These are phyloP conservation scores for Blastocystis sp. DNA, from an alignment of 352 stramenopile genomes.

Conservation along the genomic window DNA sequence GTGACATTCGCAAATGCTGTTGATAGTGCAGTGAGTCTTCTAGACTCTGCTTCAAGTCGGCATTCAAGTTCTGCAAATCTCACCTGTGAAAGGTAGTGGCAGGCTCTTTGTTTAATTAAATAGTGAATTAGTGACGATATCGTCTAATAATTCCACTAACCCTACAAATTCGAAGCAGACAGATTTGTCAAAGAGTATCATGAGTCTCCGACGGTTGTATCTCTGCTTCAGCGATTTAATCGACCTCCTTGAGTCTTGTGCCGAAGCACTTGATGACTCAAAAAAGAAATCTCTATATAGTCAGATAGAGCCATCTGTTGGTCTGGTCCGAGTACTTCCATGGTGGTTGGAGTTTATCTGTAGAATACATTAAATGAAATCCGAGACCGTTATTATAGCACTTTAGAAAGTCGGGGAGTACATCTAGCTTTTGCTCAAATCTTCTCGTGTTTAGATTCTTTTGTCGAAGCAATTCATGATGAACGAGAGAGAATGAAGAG, in stretches of 20 bases:
- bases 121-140: not conserved
- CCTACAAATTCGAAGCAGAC: not conserved
- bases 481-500: not conserved
- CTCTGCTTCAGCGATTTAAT: slow-evolving; percentile 36
- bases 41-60: not conserved
- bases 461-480: not conserved
- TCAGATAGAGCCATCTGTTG: slow-evolving; percentile 43
- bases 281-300: slow-evolving; percentile 28
- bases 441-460: not conserved
- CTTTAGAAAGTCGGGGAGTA: not conserved
- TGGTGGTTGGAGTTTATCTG: not conserved
- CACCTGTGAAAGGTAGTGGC: not conserved
- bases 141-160: not conserved
- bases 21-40: slow-evolving; percentile 46
- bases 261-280: not conserved
- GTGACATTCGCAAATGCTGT: slow-evolving; percentile 3
- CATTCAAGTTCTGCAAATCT: not conserved
- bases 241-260: slow-evolving; percentile 16
- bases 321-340: not conserved
- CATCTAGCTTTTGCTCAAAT: not conserved
- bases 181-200: not conserved
- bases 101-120: not conserved
- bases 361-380: slow-evolving; percentile 21
- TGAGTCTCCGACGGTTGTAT: slow-evolving; percentile 1
- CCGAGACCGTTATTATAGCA: not conserved